Evolutionary conservation across 169 alveolate species (phyloP).

Genomic region (Plasmodium malariae): DNA sequence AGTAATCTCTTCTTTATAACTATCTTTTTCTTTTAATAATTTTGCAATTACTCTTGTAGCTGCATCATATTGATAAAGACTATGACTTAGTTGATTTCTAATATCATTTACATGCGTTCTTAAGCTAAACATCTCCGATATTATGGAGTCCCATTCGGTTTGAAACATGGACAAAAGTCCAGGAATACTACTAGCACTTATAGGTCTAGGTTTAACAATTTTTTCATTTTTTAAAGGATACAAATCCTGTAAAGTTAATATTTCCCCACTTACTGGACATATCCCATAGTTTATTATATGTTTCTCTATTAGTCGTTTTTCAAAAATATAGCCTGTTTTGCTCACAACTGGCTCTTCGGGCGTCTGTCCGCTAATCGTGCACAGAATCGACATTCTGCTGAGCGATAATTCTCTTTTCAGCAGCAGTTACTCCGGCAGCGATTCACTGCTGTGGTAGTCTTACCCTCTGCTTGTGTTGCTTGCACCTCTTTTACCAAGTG

Average conservation of each 20-base stretch:
- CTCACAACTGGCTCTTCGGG: conserved; percentile 91
- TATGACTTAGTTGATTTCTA: conserved; percentile 95
- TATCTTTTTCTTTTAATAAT: conserved; percentile 95
- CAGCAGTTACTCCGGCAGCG: no score
- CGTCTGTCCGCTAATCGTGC: conserved; percentile 90
- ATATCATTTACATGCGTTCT: conserved; percentile 90
- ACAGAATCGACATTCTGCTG: conserved; percentile 86
- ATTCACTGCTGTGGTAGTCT: no score
- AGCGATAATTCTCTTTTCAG: no score
- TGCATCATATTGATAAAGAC: conserved; percentile 98
- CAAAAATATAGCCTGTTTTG: conserved; percentile 90
- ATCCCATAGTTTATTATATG: conserved; percentile 84
- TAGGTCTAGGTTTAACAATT: conserved; percentile 93
- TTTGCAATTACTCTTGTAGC: conserved; percentile 98
- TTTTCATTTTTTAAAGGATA: conserved; percentile 84
- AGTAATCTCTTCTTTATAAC: conserved; percentile 90
- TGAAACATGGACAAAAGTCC: conserved; percentile 93
- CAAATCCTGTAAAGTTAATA: conserved; percentile 84
- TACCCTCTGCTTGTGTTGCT: no score
- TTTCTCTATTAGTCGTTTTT: conserved; percentile 87
- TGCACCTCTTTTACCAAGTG: no score
- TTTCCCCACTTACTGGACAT: conserved; percentile 90
- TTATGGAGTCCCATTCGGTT: conserved; percentile 97
- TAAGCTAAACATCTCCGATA: conserved; percentile 93
- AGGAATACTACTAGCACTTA: conserved; percentile 94